Percentiles rank a stretch among this genome's conserved stretches.
These are phyloP conservation scores for Wickerhamiella occidentalis DNA, from an alignment of 805 yeast genomes.

Conservation along the genomic window DNA sequence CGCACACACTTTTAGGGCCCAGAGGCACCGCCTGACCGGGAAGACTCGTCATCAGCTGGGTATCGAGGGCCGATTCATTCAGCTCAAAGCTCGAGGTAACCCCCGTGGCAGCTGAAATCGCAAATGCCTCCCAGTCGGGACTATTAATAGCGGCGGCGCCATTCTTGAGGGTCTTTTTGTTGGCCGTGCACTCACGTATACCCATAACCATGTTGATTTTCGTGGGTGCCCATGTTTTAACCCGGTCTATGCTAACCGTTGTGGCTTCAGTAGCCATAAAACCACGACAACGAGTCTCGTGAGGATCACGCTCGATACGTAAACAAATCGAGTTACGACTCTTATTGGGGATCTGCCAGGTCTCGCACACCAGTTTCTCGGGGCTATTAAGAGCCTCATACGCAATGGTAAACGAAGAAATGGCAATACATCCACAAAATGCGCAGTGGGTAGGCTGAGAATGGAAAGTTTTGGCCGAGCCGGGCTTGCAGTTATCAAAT, in stretches of 20 bases:
- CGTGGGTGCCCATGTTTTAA: constrained; percentile 70
- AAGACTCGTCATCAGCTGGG: constrained; percentile 36
- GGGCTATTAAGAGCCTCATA: constrained; percentile 47
- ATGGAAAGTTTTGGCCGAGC: constrained; percentile 57
- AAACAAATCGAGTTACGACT: constrained; percentile 73
- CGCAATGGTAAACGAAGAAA: constrained; percentile 57
- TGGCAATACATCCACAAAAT: constrained; percentile 82
- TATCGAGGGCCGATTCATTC: constrained; percentile 27
- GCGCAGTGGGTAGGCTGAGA: constrained; percentile 80
- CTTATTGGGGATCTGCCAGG: constrained; percentile 56
- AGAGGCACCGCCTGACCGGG: constrained; percentile 54
- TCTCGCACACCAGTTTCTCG: constrained; percentile 53
- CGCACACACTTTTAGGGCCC: constrained; percentile 68
- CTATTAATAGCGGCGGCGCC: neutral
- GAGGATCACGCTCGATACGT: constrained; percentile 83
- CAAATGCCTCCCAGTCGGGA: constrained; percentile 65
- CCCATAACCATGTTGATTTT: constrained; percentile 72
- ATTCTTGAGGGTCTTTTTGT: neutral
- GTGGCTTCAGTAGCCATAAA: constrained; percentile 63
- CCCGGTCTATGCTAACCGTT: constrained; percentile 50
- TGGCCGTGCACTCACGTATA: constrained; percentile 30
- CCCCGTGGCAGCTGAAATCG: constrained; percentile 52
- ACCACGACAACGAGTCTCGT: constrained; percentile 83
- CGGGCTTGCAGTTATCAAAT: constrained; percentile 50
- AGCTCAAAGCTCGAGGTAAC: constrained; percentile 47